phyloP scores from a whole-genome alignment of 768 basidiomycete genomes.

The Naganishia randhawae region DNA sequence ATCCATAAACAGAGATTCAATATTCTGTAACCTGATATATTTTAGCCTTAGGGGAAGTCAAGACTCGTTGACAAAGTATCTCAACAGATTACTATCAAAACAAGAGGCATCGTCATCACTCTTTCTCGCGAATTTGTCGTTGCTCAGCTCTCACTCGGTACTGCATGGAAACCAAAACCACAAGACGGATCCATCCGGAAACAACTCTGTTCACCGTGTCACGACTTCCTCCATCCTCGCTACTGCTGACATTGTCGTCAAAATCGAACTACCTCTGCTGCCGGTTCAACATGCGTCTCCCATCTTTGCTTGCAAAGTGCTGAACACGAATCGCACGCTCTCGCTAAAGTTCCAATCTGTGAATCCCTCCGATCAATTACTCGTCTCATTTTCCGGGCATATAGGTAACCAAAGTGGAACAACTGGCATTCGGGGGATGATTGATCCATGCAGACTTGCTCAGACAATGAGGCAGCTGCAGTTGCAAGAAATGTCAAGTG shows the following conservation, averaged over 20 bases:
- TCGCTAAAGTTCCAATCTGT: conserved; percentile 4
- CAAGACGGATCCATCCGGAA: neutral
- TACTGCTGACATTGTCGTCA: conserved; percentile 10
- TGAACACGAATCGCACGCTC: neutral
- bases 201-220: neutral
- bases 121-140: conserved; percentile 12
- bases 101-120: conserved; percentile 8
- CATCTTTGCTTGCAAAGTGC: conserved; percentile 6
- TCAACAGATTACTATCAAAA: conserved; percentile 2
- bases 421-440: neutral
- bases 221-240: neutral
- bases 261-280: neutral
- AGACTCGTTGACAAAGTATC: conserved; percentile 4
- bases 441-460: neutral
- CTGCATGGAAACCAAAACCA: neutral
- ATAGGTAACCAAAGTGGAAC: neutral
- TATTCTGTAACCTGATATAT: neutral
- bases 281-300: conserved; percentile 19
- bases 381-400: conserved; percentile 12
- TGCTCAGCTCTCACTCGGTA: neutral
- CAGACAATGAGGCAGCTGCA: conserved; percentile 13
- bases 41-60: neutral
- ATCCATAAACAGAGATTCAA: neutral
- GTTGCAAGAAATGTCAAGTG: neutral
- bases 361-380: neutral